Evolutionary conservation across 148 eudicot species (phyloP).

Genomic region (Rhododendron vialii): DNA sequence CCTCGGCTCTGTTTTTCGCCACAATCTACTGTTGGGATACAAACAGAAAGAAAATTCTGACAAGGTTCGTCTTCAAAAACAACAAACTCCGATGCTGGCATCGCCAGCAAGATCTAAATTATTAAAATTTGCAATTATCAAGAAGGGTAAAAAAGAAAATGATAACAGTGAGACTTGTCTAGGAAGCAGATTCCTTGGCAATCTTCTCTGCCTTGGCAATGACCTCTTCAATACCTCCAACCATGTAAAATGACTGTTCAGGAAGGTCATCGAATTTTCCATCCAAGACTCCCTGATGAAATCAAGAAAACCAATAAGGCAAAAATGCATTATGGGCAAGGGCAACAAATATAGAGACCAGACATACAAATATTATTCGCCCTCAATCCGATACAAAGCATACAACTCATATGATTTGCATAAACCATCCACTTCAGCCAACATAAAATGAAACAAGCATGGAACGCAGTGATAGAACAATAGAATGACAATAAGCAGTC

Average conservation of each 20-base stretch:
- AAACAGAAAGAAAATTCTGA: conserved; percentile 15
- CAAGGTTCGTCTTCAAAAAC: conserved; percentile 13
- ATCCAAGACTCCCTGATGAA: conserved; percentile 84
- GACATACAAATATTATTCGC: not conserved
- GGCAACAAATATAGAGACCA: not conserved
- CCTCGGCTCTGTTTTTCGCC: conserved; percentile 23
- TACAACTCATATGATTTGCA: not conserved
- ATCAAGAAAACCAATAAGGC: not conserved
- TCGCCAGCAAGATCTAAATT: conserved; percentile 31
- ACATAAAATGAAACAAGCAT: not conserved
- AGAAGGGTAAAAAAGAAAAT: conserved; percentile 21
- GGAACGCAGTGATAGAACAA: not conserved
- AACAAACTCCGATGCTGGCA: conserved; percentile 28
- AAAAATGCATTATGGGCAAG: not conserved
- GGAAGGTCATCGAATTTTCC: conserved; percentile 94
- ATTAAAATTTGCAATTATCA: conserved; percentile 53
- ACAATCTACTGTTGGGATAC: conserved; percentile 16
- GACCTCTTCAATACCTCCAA: conserved; percentile 98
- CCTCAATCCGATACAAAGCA: not conserved
- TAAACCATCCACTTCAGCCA: not conserved
- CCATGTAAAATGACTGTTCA: conserved; percentile 97
- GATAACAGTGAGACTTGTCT: conserved; percentile 13
- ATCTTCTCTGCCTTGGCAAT: conserved; percentile 98
- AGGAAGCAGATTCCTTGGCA: conserved; percentile 76
- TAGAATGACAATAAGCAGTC: not conserved